Evolutionary conservation across 1,139 yeast genomes (phyloP).

Genomic region (Debaryomycetaceae sp.): DNA sequence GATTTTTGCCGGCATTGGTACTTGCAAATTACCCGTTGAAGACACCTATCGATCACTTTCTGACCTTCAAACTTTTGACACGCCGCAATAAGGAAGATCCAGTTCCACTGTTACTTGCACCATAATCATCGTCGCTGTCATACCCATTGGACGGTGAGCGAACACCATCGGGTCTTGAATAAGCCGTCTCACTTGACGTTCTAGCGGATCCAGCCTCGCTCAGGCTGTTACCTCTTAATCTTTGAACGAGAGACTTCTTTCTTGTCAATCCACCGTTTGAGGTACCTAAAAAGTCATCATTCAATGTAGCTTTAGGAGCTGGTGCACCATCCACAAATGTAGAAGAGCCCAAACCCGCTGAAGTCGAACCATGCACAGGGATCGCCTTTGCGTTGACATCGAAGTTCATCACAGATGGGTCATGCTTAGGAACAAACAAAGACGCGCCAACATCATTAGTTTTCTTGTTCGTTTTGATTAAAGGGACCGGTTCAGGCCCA

Average conservation of each 20-base stretch:
- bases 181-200: constrained; percentile 29
- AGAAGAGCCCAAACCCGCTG: constrained; percentile 86
- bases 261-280: constrained; percentile 49
- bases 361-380: constrained; percentile 79
- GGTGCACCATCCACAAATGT: constrained; percentile 97
- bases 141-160: constrained; percentile 3
- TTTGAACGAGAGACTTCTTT: constrained; percentile 73
- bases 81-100: constrained; percentile 64
- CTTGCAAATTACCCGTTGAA: neutral
- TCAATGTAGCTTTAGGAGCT: constrained; percentile 49
- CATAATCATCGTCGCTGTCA: constrained; percentile 23
- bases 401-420: constrained; percentile 57
- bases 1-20: neutral
- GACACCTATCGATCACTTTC: constrained; percentile 23
- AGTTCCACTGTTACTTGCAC: constrained; percentile 19
- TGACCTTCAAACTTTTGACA: constrained; percentile 84
- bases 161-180: constrained; percentile 18
- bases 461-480: constrained; percentile 10
- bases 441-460: constrained; percentile 17
- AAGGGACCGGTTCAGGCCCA: constrained; percentile 10
- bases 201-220: constrained; percentile 33
- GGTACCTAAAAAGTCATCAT: constrained; percentile 25
- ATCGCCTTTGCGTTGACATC: constrained; percentile 67
- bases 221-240: constrained; percentile 49
- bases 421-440: constrained; percentile 39